These are phyloP conservation scores for Paraurostyla sp. DNA, from an alignment of 73 alveolate genomes.

Conservation along the genomic window DNA sequence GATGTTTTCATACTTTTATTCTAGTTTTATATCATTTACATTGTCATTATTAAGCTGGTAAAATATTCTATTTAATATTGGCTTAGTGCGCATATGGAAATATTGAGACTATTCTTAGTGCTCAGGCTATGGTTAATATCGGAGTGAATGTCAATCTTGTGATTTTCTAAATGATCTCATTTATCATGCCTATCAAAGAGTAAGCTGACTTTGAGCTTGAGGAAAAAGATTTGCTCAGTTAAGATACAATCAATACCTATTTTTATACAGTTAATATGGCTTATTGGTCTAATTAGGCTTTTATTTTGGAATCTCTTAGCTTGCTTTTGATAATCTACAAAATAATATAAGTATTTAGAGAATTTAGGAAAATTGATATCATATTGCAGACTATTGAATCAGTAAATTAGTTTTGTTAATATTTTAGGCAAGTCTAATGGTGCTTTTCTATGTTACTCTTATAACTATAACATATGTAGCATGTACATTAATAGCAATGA, in stretches of 20 bases:
- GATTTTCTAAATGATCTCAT: background rate
- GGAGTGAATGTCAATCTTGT: background rate
- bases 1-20: slow-evolving; percentile 21
- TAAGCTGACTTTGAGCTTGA: background rate
- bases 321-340: slow-evolving; percentile 20
- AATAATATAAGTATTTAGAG: slow-evolving; percentile 31
- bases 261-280: background rate
- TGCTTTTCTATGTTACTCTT: background rate
- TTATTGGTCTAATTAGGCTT: slow-evolving; percentile 29
- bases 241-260: background rate
- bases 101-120: slow-evolving; percentile 1
- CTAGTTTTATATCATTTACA: slow-evolving; percentile 2
- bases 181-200: slow-evolving; percentile 21
- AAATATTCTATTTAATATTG: background rate
- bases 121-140: background rate
- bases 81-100: slow-evolving; percentile 53
- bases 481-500: slow-evolving; percentile 37
- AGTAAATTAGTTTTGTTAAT: background rate
- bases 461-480: background rate
- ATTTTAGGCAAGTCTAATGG: slow-evolving; percentile 30
- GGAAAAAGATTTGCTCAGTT: background rate
- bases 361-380: background rate
- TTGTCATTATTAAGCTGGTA: slow-evolving; percentile 22
- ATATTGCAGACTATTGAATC: slow-evolving; percentile 1
- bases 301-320: slow-evolving; percentile 18